Evolutionary conservation across 2,329 filamentous ascomycete genomes (phyloP).

Genomic region (Penicillium sclerotigenum): DNA sequence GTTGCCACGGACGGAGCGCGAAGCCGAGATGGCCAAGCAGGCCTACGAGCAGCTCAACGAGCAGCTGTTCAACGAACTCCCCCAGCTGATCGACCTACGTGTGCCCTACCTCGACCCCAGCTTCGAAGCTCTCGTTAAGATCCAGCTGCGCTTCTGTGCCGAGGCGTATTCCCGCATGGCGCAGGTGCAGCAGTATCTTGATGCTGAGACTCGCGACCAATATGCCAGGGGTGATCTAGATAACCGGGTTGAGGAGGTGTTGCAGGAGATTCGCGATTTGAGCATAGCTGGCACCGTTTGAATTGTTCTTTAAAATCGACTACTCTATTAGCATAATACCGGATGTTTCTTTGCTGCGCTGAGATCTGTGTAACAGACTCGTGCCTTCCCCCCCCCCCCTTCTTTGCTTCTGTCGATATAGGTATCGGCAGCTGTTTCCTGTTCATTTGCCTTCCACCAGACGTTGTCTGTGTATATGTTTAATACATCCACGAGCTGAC

Average conservation of each 20-base stretch:
- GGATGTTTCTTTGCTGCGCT: slow-evolving; percentile 11
- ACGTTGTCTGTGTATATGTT: slow-evolving; percentile 7
- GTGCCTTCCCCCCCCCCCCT: slow-evolving; percentile 8
- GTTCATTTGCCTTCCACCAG: slow-evolving; percentile 1
- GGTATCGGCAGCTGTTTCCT: background rate
- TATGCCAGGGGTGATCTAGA: slow-evolving; percentile 93
- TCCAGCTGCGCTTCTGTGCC: slow-evolving; percentile 94
- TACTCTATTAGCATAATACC: slow-evolving; percentile 13
- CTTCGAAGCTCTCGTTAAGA: slow-evolving; percentile 98
- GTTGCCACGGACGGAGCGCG: slow-evolving; percentile 91
- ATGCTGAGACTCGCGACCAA: slow-evolving; percentile 91
- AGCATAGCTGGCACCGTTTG: slow-evolving; percentile 79
- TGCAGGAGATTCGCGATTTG: slow-evolving; percentile 94
- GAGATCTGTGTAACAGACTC: background rate
- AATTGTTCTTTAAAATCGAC: slow-evolving; percentile 5
- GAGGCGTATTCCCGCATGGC: slow-evolving; percentile 98
- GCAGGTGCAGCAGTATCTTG: slow-evolving; percentile 97
- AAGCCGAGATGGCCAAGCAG: slow-evolving; percentile 87
- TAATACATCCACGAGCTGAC: slow-evolving; percentile 13
- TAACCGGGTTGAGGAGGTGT: slow-evolving; percentile 84
- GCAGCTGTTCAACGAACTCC: slow-evolving; percentile 86
- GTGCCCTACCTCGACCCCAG: slow-evolving; percentile 96
- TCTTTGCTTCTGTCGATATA: background rate
- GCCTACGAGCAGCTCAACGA: slow-evolving; percentile 97
- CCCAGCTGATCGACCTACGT: slow-evolving; percentile 91